Evolutionary conservation across 768 basidiomycete genomes (phyloP).

Genomic region (Symmetrospora coprosmae): DNA sequence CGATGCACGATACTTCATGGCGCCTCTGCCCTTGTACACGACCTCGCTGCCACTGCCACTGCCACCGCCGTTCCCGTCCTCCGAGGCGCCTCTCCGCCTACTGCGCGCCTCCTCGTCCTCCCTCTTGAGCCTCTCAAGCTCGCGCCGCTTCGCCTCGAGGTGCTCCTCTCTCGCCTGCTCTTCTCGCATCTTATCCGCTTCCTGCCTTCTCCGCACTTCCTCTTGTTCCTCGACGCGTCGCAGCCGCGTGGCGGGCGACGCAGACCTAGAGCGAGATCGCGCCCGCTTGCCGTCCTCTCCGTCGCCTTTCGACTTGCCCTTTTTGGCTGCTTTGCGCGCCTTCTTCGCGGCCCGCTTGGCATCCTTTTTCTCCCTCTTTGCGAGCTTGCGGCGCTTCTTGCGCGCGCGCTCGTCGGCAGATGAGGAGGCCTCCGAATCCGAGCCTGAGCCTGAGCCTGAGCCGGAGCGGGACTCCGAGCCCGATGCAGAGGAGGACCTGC

Average conservation of each 20-base stretch:
- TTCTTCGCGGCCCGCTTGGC: constrained; percentile 21
- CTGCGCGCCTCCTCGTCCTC: constrained; percentile 18
- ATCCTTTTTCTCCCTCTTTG: background rate
- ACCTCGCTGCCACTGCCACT: constrained; percentile 9
- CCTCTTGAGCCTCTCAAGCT: constrained; percentile 46
- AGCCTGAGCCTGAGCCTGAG: constrained; percentile 11
- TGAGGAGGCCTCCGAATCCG: constrained; percentile 16
- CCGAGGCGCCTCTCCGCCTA: constrained; percentile 4
- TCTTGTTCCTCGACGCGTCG: background rate
- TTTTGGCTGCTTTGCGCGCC: constrained; percentile 18
- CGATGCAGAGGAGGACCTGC: constrained; percentile 27
- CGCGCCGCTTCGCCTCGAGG: constrained; percentile 52
- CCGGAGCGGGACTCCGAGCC: constrained; percentile 11
- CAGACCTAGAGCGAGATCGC: no score
- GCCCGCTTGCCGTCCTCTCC: no score
- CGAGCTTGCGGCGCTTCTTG: background rate
- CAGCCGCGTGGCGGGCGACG: constrained; percentile 27
- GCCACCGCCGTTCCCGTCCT: background rate
- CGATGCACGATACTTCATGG: constrained; percentile 19
- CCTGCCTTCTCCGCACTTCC: constrained; percentile 20
- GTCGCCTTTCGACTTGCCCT: constrained; percentile 33
- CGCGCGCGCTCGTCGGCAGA: constrained; percentile 6
- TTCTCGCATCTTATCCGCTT: constrained; percentile 4
- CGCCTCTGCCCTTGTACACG: constrained; percentile 28
- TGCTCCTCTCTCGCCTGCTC: constrained; percentile 43